Evolutionary conservation across 2,329 filamentous ascomycete species (phyloP), one percentile per base, ranked within the genome.

Genomic region (Chaetomiaceae sp.): DNA sequence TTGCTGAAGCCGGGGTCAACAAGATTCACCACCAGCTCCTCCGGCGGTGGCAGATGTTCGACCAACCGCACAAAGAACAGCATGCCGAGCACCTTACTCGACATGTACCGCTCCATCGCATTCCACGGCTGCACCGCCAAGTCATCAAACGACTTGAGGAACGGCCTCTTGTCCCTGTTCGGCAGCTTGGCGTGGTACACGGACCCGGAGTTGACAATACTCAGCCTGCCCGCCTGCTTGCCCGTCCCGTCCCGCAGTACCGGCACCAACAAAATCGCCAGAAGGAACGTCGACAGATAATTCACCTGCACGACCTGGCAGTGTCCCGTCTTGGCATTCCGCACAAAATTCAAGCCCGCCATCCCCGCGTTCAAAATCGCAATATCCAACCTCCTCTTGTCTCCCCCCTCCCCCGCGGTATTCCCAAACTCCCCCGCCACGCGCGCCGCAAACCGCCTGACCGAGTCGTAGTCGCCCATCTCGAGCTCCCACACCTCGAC

Each of bases 401-500:
- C n/a, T n/a, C n/a, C n/a, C n/a, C n/a, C n/a, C n/a, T n/a, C n/a
- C n/a, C n/a, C n/a, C n/a, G n/a, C n/a, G n/a, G n/a, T n/a, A n/a
- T n/a, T n/a, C n/a, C n/a, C n/a, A n/a, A n/a, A n/a, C n/a, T n/a
- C n/a, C n/a, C n/a, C n/a, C n/a, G n/a, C n/a, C n/a, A n/a, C n/a
- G n/a, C n/a, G n/a, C n/a, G n/a, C n/a, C n/a, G 9, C 65, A 46
- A 78, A 78, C 0, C 51, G 56, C 24, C 62, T 60, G 1, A 78
- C 59, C 1, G 71, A 75, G 2, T 64, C 58, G 40, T 75, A 74
- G 0, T 63, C 68, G 4, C 47, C 43, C 66, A 77, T 69, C 37
- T 79, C 72, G n/a, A 79, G 53, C 2, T 57, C 9, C 72, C 70
- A 78, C 9, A 78, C 72, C 10, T 74, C 63, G 11, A 78, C 64